Evolutionary conservation across 78 protist species (phyloP).

Genomic region (Planoprotostelium fungivorum): DNA sequence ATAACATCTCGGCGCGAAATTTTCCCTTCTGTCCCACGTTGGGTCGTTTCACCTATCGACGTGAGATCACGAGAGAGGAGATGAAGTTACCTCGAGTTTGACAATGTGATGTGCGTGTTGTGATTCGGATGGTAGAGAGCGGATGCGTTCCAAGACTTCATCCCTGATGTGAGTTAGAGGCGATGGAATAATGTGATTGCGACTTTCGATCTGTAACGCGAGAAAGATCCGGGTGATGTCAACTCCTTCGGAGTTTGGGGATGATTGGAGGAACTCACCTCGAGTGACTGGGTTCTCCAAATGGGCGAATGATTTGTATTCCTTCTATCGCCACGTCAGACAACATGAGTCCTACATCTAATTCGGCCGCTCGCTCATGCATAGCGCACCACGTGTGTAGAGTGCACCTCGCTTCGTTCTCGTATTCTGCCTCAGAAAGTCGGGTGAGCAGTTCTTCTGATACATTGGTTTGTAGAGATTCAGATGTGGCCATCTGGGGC

Average conservation of each 20-base stretch:
- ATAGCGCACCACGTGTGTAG: background rate
- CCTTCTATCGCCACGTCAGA: background rate
- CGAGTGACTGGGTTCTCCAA: background rate
- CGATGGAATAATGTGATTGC: background rate
- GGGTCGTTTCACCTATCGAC: background rate
- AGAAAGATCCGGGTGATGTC: too few species aligned
- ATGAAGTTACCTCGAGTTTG: background rate
- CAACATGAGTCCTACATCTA: background rate
- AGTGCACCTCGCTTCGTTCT: background rate
- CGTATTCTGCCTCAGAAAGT: background rate
- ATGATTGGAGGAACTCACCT: background rate
- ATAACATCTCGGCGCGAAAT: background rate
- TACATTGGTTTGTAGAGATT: too few species aligned
- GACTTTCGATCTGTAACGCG: too few species aligned
- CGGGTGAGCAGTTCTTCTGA: too few species aligned
- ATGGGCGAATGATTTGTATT: background rate
- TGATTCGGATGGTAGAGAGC: background rate
- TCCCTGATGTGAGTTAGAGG: background rate
- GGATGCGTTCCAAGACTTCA: background rate
- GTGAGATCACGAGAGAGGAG: background rate
- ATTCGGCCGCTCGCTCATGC: background rate
- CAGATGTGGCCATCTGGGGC: too few species aligned
- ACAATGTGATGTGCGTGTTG: background rate
- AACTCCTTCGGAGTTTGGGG: too few species aligned
- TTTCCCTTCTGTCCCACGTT: background rate